Evolutionary conservation across 148 eudicot species (phyloP).

Genomic region (Rhododendron vialii): DNA sequence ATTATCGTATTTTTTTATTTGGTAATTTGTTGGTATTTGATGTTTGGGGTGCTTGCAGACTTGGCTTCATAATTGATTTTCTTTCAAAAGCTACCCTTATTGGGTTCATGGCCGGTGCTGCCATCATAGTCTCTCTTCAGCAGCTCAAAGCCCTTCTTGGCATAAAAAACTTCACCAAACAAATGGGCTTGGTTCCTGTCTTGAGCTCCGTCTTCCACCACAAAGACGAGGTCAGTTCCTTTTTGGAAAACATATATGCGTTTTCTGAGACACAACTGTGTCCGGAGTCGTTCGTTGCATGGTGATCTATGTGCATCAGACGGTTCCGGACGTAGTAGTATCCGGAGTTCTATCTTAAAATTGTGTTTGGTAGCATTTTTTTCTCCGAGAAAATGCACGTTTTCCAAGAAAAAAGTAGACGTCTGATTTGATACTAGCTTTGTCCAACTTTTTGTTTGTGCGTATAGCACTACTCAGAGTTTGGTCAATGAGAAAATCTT

Average conservation of each 20-base stretch:
- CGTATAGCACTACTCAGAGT: not conserved
- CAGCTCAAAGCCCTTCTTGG: constrained; percentile 56
- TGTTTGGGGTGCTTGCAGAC: constrained; percentile 25
- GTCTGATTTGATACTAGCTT: not conserved
- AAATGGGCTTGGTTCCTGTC: constrained; percentile 58
- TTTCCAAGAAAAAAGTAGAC: not conserved
- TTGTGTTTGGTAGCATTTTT: not conserved
- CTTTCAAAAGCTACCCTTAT: constrained; percentile 49
- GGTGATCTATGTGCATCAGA: no score
- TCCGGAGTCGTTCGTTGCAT: no score
- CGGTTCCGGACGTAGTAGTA: no score
- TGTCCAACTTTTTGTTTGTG: not conserved
- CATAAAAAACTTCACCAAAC: constrained; percentile 43
- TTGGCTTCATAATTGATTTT: constrained; percentile 54
- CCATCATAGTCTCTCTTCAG: constrained; percentile 58
- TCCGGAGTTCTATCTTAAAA: no score
- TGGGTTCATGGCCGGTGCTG: constrained; percentile 65
- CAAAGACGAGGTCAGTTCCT: constrained; percentile 33
- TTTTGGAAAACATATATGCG: no score
- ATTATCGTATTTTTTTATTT: not conserved
- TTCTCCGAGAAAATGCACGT: not conserved
- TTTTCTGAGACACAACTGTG: no score
- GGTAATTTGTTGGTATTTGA: not conserved
- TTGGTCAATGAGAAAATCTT: not conserved
- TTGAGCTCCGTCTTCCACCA: constrained; percentile 43